A percentile compares a stretch with the other conserved stretches of the same genome.
These are phyloP conservation scores for Fraxinus quadrangulata DNA, from an alignment of 257 asterid genomes.

Conservation along the genomic window DNA sequence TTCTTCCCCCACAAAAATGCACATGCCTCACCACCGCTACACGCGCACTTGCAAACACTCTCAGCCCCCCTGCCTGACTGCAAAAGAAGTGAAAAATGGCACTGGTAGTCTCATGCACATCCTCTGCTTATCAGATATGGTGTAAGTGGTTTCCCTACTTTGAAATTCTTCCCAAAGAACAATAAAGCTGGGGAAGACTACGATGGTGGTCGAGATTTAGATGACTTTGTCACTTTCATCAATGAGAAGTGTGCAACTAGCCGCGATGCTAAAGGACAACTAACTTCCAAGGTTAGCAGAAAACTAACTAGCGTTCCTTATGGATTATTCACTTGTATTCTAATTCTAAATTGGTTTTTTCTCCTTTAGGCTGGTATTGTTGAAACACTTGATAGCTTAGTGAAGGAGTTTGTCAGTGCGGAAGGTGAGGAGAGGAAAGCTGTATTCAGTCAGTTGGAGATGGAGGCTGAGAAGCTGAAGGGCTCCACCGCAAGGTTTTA, in stretches of 20 bases:
- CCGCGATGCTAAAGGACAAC: conserved; percentile 82
- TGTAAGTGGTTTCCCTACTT: conserved; percentile 45
- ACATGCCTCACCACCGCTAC: not conserved
- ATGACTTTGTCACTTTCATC: conserved; percentile 71
- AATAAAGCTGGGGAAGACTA: conserved; percentile 93
- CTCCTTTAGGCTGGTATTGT: conserved; percentile 74
- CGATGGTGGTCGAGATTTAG: conserved; percentile 56
- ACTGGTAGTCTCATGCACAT: conserved; percentile 19
- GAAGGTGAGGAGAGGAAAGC: conserved; percentile 59
- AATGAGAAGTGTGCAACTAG: conserved; percentile 85
- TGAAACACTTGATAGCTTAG: conserved; percentile 62
- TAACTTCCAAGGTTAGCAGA: conserved; percentile 65
- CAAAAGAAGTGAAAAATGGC: not conserved
- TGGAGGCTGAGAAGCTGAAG: conserved; percentile 69
- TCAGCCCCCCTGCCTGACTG: not conserved
- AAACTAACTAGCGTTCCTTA: conserved; percentile 9
- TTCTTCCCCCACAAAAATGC: not conserved
- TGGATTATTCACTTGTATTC: not conserved
- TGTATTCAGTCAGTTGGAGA: conserved; percentile 56
- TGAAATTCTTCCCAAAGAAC: conserved; percentile 89
- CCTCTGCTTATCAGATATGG: conserved; percentile 38
- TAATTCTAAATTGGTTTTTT: conserved; percentile 21
- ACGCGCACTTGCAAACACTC: not conserved
- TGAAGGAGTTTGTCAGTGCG: conserved; percentile 69
- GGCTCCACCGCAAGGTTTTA: conserved; percentile 72